A percentile compares a stretch with the other conserved stretches of the same genome.
phyloP scores from a whole-genome alignment of 352 stramenopile species.

The Pythium brachiatum region DNA sequence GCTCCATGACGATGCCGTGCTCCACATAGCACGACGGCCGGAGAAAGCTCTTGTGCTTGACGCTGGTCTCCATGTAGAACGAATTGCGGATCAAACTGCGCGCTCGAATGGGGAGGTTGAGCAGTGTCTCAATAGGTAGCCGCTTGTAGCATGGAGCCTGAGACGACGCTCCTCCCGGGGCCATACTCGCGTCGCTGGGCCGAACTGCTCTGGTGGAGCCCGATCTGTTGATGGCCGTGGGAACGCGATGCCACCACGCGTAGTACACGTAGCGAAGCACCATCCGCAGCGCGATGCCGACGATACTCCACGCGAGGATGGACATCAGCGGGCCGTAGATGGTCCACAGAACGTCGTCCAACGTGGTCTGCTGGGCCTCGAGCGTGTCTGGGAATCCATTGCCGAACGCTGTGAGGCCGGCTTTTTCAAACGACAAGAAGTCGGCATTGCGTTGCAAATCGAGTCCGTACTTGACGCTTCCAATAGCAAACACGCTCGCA shows the following conservation, averaged over 20 bases:
- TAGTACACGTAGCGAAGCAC: slow-evolving; percentile 1
- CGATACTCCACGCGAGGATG: slow-evolving; percentile 9
- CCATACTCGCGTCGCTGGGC: not conserved
- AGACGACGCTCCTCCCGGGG: not conserved
- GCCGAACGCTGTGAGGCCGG: slow-evolving; percentile 2
- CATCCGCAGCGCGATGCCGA: not conserved
- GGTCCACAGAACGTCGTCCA: not conserved
- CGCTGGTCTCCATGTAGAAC: slow-evolving; percentile 15
- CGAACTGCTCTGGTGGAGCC: not conserved
- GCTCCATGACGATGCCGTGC: slow-evolving; percentile 25
- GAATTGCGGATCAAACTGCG: slow-evolving; percentile 16
- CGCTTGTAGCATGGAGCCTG: slow-evolving; percentile 2
- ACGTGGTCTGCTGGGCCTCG: not conserved
- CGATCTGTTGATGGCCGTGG: not conserved
- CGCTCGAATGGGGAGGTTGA: slow-evolving; percentile 23
- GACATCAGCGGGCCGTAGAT: slow-evolving; percentile 5
- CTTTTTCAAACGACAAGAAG: not conserved
- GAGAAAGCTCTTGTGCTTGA: slow-evolving; percentile 6
- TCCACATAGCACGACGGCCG: slow-evolving; percentile 20
- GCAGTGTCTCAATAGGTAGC: slow-evolving; percentile 21
- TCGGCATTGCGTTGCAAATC: slow-evolving; percentile 8
- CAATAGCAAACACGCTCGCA: slow-evolving; percentile 4
- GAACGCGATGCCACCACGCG: not conserved
- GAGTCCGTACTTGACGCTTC: slow-evolving; percentile 5
- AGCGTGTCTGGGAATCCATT: slow-evolving; percentile 6